Evolutionary conservation across 306 rosid species (phyloP), one percentile per base, ranked within the genome.

Genomic region (Parietaria judaica): DNA sequence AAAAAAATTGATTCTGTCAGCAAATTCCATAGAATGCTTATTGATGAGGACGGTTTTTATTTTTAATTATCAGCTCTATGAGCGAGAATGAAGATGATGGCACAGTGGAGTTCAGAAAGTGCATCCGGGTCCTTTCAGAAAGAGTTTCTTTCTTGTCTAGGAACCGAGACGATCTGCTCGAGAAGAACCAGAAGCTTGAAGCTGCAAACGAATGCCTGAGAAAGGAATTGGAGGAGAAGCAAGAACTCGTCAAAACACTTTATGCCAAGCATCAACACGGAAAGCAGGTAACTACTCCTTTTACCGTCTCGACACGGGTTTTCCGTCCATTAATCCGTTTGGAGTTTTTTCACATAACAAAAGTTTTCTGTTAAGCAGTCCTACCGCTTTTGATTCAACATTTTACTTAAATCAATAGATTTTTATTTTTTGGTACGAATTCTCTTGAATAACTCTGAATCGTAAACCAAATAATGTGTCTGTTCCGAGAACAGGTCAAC

Each of bases 181-280:
- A 78, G 56, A 88, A 88, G 78, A 80, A 65, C 72, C 69, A 82
- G 6, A 86, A 83, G 74, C 55, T 76, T 54, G 95, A 94, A 84
- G 86, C 84, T 58, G 64, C 84, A 51, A 84, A 78, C n/a, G 94
- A 86, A 74, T 89, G 83, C 64, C 95, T 94, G 51, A 78, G 74
- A 69, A 86, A 84, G 62, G 99, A 86, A 54, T 71, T 86, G 72
- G 99, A 86, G 75, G 97, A 84, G 71, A 89, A 86, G 77, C 80
- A 60, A 54, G 94, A 84, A 39, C 84, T 81, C 74, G 95, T 86
- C 71, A 84, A 86, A 75, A 81, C 99, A 36, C 83, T 84, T 45
- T 89, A 81, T 76, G 71, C 84, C 36, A 88, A 94, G 82, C 99
- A 79, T 80, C 97, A 86, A 83, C 90, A 84, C 35, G 99, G 81